Conservation (phyloP, 2,329 filamentous ascomycete genomes). For the Cladosporium sp. region DNA sequence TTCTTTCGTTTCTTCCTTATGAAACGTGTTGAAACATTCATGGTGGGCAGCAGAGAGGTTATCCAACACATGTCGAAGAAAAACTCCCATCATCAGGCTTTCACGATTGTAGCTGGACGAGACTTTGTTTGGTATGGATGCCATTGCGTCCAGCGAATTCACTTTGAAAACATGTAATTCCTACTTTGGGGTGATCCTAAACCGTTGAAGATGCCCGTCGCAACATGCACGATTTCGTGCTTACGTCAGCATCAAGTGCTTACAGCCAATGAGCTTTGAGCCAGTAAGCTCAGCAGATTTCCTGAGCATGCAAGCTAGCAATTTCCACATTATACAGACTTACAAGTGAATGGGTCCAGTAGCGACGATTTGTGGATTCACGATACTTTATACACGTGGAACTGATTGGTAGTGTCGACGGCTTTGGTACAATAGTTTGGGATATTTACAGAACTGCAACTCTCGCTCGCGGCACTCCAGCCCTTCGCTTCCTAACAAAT, state of each 20-base stretch:
- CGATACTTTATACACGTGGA: not conserved
- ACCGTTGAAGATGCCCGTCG: too few species aligned
- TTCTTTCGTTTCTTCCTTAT: too few species aligned
- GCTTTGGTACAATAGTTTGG: conserved; percentile 5
- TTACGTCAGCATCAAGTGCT: not conserved
- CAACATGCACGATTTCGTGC: not conserved
- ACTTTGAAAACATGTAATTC: too few species aligned
- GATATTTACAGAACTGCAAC: conserved; percentile 9
- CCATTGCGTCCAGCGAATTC: too few species aligned
- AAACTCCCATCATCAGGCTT: too few species aligned
- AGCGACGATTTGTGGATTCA: too few species aligned
- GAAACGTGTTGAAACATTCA: too few species aligned
- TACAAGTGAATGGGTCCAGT: not conserved
- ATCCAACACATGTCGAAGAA: too few species aligned
- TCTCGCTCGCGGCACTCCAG: conserved; percentile 5
- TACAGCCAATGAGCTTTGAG: not conserved
- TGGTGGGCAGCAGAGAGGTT: too few species aligned
- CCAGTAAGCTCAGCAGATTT: not conserved
- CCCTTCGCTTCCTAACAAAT: not conserved
- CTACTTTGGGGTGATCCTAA: too few species aligned
- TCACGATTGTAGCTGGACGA: too few species aligned
- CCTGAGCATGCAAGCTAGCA: not conserved
- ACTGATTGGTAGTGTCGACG: not conserved
- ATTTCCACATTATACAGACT: not conserved
- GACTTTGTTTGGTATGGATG: too few species aligned